A percentile compares a stretch with the other conserved stretches of the same genome.
These are phyloP conservation scores for Wickerhamiella azymoides DNA, from an alignment of 805 yeast genomes.

Conservation along the genomic window DNA sequence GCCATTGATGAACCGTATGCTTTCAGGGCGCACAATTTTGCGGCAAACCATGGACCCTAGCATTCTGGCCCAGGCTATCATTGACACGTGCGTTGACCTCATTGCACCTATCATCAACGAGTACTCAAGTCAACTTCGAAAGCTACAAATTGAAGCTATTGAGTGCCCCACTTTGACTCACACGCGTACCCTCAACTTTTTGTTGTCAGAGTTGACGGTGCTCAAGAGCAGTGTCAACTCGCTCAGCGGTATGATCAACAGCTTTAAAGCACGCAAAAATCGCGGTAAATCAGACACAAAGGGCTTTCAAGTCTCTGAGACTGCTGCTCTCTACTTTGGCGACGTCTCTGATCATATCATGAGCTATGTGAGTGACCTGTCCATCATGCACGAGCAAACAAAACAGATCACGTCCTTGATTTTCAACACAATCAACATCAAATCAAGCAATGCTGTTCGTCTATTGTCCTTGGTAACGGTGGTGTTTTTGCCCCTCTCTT, in stretches of 20 bases:
- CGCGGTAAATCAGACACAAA: neutral
- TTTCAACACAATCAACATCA: conserved; percentile 44
- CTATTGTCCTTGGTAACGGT: conserved; percentile 43
- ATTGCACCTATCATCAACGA: conserved; percentile 40
- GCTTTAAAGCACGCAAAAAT: conserved; percentile 24
- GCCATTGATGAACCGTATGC: conserved; percentile 37
- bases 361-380: conserved; percentile 39
- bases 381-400: conserved; percentile 39
- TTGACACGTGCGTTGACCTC: conserved; percentile 43
- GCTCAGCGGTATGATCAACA: conserved; percentile 33
- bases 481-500: conserved; percentile 43
- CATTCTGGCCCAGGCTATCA: conserved; percentile 37
- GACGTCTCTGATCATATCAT: conserved; percentile 46
- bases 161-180: conserved; percentile 36
- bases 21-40: conserved; percentile 33
- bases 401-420: conserved; percentile 38
- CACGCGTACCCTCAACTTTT: conserved; percentile 39
- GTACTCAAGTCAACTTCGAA: conserved; percentile 34
- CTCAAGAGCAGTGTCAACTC: conserved; percentile 37
- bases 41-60: conserved; percentile 40
- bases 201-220: conserved; percentile 39
- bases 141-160: conserved; percentile 39
- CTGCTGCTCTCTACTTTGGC: conserved; percentile 35
- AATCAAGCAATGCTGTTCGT: conserved; percentile 41
- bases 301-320: conserved; percentile 25